Conservation (phyloP, 306 rosid genomes). For the Quercus glauca region DNA sequence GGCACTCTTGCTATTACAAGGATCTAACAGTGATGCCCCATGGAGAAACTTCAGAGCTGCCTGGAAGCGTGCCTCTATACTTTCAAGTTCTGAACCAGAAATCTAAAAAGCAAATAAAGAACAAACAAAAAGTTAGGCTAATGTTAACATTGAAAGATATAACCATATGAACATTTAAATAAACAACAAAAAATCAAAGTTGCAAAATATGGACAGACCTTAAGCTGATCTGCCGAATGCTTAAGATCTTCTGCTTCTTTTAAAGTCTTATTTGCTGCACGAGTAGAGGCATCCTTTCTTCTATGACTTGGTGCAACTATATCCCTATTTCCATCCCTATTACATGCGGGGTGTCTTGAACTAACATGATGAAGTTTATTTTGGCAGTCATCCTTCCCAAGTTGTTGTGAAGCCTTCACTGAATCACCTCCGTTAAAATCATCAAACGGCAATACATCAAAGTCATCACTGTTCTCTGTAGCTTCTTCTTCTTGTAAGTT, state of each 20-base stretch:
- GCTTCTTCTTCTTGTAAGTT: slow-evolving; percentile 53
- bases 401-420: slow-evolving; percentile 52
- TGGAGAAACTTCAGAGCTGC: slow-evolving; percentile 4
- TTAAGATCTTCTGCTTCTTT: slow-evolving; percentile 89
- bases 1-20: background rate
- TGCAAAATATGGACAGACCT: slow-evolving; percentile 37
- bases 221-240: slow-evolving; percentile 85
- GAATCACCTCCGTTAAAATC: slow-evolving; percentile 52
- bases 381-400: slow-evolving; percentile 56
- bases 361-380: slow-evolving; percentile 57
- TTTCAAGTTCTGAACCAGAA: background rate
- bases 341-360: slow-evolving; percentile 56
- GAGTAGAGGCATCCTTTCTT: slow-evolving; percentile 66
- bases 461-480: slow-evolving; percentile 39
- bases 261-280: slow-evolving; percentile 65
- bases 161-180: background rate
- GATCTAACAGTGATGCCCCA: background rate
- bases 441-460: slow-evolving; percentile 34
- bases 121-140: background rate
- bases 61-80: background rate
- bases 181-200: background rate
- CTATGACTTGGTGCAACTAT: slow-evolving; percentile 69
- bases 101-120: background rate
- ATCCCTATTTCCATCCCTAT: slow-evolving; percentile 61
- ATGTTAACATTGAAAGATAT: background rate